phyloP scores from a whole-genome alignment of 345 rosid genomes.

The Syzygium grande region DNA sequence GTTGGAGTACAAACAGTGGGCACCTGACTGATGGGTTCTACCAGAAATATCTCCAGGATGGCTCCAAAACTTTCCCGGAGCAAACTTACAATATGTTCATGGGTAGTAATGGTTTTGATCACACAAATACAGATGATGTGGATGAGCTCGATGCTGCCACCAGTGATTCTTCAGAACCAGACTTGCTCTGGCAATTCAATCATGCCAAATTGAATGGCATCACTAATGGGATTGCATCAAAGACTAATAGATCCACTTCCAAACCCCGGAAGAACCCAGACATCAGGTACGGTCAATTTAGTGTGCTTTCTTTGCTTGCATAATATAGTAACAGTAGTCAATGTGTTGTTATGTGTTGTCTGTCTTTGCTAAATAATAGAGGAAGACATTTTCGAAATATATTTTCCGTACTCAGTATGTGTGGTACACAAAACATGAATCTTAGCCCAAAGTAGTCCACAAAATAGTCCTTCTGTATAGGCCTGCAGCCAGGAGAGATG shows the following conservation, averaged over 20 bases:
- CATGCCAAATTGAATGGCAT: conserved; percentile 51
- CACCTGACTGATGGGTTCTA: conserved; percentile 44
- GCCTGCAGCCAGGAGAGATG: neutral
- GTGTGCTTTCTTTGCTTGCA: neutral
- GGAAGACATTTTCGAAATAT: neutral
- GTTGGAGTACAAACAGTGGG: conserved; percentile 46
- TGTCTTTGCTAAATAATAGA: neutral
- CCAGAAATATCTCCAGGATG: conserved; percentile 62
- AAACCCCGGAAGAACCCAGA: conserved; percentile 47
- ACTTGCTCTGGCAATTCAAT: conserved; percentile 85
- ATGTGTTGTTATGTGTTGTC: neutral
- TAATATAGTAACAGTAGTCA: neutral
- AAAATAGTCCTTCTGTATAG: neutral
- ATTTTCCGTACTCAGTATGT: neutral
- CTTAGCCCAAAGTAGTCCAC: neutral
- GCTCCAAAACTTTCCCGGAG: conserved; percentile 55
- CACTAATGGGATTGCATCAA: conserved; percentile 33
- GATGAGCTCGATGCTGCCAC: conserved; percentile 87
- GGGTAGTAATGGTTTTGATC: conserved; percentile 35
- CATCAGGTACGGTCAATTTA: conserved; percentile 18
- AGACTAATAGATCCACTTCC: conserved; percentile 40
- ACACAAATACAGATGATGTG: conserved; percentile 28
- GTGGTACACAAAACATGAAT: neutral
- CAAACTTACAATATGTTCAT: conserved; percentile 58
- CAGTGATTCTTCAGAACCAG: conserved; percentile 86